phyloP scores from a whole-genome alignment of 2,329 filamentous ascomycete genomes.

The Nannizziopsis barbatae region DNA sequence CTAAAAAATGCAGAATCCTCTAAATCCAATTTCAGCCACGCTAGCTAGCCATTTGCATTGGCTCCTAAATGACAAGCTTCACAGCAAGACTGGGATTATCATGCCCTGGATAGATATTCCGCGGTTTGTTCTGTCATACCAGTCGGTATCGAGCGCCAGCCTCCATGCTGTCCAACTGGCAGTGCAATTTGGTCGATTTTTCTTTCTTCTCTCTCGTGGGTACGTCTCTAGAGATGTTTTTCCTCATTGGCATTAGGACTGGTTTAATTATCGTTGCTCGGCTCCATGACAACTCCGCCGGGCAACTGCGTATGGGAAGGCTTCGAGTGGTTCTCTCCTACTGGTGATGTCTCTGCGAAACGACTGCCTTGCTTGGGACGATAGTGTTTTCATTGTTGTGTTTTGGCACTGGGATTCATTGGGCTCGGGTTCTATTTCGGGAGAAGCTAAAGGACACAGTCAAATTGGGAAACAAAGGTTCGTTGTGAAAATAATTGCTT shows the following conservation, averaged over 20 bases:
- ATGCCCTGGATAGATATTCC: slow-evolving; percentile 18
- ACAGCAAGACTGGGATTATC: slow-evolving; percentile 22
- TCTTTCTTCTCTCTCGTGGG: slow-evolving; percentile 3
- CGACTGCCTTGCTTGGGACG: slow-evolving; percentile 3
- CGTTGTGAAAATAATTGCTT: neutral
- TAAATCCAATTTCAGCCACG: slow-evolving; percentile 44
- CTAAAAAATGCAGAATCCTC: slow-evolving; percentile 73
- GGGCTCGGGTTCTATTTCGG: slow-evolving; percentile 2
- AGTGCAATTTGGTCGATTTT: slow-evolving; percentile 12
- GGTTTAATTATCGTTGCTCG: slow-evolving; percentile 9
- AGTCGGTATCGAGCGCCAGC: slow-evolving; percentile 1
- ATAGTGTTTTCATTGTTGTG: slow-evolving; percentile 7
- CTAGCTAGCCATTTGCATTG: slow-evolving; percentile 17
- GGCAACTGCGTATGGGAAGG: slow-evolving; percentile 3
- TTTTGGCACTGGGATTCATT: slow-evolving; percentile 6
- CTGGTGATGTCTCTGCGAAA: slow-evolving; percentile 1
- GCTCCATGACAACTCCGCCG: slow-evolving; percentile 2
- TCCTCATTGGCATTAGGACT: slow-evolving; percentile 7
- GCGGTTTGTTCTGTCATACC: slow-evolving; percentile 16
- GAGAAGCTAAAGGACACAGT: slow-evolving; percentile 4
- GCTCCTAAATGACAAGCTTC: slow-evolving; percentile 24
- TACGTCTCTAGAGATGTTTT: slow-evolving; percentile 12
- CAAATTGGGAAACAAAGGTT: slow-evolving; percentile 1
- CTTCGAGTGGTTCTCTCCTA: neutral
- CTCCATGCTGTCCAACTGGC: slow-evolving; percentile 6